phyloP scores from a whole-genome alignment of 768 basidiomycete species.

The Hygrocybe coccinea region DNA sequence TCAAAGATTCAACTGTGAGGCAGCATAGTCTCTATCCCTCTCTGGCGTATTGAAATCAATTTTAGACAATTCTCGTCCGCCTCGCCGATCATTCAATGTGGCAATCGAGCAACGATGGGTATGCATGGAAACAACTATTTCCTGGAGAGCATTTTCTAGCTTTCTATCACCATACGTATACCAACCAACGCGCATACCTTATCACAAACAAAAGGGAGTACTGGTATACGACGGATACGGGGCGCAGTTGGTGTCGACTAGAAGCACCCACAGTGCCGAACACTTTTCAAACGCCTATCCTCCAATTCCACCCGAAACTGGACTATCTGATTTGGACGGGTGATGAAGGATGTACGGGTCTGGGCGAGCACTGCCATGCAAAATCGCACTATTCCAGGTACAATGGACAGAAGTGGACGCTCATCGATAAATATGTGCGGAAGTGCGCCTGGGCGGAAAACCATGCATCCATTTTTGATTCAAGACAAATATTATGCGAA shows the following conservation, averaged over 20 bases:
- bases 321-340: constrained; percentile 92
- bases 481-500: constrained; percentile 89
- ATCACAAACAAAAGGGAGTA: constrained; percentile 62
- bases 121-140: constrained; percentile 72
- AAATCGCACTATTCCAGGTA: constrained; percentile 70
- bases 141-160: constrained; percentile 65
- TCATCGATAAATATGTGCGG: constrained; percentile 80
- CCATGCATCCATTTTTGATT: constrained; percentile 69
- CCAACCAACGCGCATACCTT: constrained; percentile 81
- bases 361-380: constrained; percentile 55
- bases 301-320: constrained; percentile 84
- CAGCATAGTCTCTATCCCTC: background rate
- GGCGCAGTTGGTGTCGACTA: constrained; percentile 61
- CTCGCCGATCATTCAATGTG: constrained; percentile 74
- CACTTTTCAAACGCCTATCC: constrained; percentile 63
- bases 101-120: constrained; percentile 96
- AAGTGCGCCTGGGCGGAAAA: constrained; percentile 94
- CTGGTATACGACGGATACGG: constrained; percentile 82
- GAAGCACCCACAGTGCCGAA: constrained; percentile 71
- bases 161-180: constrained; percentile 82
- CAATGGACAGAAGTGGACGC: constrained; percentile 72
- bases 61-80: constrained; percentile 76
- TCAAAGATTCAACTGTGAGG: constrained; percentile 67
- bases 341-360: constrained; percentile 54
- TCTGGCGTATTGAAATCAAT: constrained; percentile 1